Percentiles rank a stretch among this genome's conserved stretches.
Evolutionary conservation across 371 early-diverging fungal genomes (phyloP).

Genomic region (Amoeboaphelidium protococcarum): DNA sequence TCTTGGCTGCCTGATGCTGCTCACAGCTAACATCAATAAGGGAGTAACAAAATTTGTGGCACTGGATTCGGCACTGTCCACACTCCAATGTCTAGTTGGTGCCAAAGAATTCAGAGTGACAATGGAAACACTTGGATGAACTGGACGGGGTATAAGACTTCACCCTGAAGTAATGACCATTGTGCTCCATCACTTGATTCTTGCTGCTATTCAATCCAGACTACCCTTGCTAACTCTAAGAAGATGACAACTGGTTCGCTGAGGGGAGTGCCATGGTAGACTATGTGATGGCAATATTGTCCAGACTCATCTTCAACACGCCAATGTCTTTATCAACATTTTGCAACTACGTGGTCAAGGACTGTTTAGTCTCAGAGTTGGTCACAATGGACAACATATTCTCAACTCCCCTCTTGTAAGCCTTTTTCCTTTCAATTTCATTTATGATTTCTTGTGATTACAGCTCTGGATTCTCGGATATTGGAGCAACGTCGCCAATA

Average conservation of each 20-base stretch:
- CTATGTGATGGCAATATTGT: background rate
- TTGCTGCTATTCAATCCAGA: too few relatives aligned
- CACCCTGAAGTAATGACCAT: background rate
- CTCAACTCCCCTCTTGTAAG: background rate
- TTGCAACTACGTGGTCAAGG: background rate
- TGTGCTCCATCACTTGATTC: too few relatives aligned
- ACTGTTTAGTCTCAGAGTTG: background rate
- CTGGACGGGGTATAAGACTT: too few relatives aligned
- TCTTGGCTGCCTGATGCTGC: background rate
- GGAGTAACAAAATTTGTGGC: background rate
- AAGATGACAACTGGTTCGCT: background rate
- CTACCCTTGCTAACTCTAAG: too few relatives aligned
- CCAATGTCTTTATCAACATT: background rate
- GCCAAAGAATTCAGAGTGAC: background rate
- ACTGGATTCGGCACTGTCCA: background rate
- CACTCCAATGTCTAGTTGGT: background rate
- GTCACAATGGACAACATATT: background rate
- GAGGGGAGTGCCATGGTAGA: background rate
- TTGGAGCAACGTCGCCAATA: too few relatives aligned
- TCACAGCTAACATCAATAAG: background rate
- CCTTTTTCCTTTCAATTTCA: background rate
- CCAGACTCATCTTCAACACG: background rate
- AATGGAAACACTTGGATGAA: background rate
- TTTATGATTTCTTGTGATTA: background rate
- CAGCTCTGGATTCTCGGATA: too few relatives aligned